Evolutionary conservation across 139 green algal genomes (phyloP).

Genomic region (Chlorokybus atmophyticus): DNA sequence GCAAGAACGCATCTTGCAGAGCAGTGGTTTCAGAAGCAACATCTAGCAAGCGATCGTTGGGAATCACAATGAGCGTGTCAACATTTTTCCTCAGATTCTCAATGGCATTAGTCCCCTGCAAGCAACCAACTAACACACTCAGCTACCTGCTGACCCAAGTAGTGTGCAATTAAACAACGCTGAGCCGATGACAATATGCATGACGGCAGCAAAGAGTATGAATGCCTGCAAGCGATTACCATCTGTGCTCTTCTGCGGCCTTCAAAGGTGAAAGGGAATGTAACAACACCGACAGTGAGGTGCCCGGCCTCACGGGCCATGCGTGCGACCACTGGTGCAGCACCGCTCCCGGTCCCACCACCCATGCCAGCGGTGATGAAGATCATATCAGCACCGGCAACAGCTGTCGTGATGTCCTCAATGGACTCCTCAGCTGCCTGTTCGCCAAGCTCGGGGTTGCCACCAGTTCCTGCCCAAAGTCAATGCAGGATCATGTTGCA

Average conservation of each 20-base stretch:
- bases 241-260: conserved; percentile 37
- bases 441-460: conserved; percentile 78
- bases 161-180: neutral
- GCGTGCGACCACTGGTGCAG: conserved; percentile 72
- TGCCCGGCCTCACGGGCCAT: conserved; percentile 59
- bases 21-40: conserved; percentile 64
- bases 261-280: conserved; percentile 89
- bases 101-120: conserved; percentile 55
- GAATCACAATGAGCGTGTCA: conserved; percentile 78
- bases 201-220: neutral
- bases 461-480: conserved; percentile 55
- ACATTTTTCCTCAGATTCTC: conserved; percentile 57
- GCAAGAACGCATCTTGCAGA: conserved; percentile 83
- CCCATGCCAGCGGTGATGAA: conserved; percentile 92
- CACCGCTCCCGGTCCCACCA: conserved; percentile 77
- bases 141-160: neutral
- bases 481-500: too few species aligned
- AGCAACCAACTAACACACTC: neutral
- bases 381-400: conserved; percentile 62
- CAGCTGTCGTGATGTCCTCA: conserved; percentile 46
- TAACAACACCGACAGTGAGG: conserved; percentile 85
- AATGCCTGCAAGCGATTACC: neutral
- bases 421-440: conserved; percentile 73
- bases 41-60: conserved; percentile 80
- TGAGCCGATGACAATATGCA: neutral